A percentile compares a stretch with the other conserved stretches of the same genome.
phyloP scores from a whole-genome alignment of 1,139 yeast species.

The Casaregolazyma suthepensis region DNA sequence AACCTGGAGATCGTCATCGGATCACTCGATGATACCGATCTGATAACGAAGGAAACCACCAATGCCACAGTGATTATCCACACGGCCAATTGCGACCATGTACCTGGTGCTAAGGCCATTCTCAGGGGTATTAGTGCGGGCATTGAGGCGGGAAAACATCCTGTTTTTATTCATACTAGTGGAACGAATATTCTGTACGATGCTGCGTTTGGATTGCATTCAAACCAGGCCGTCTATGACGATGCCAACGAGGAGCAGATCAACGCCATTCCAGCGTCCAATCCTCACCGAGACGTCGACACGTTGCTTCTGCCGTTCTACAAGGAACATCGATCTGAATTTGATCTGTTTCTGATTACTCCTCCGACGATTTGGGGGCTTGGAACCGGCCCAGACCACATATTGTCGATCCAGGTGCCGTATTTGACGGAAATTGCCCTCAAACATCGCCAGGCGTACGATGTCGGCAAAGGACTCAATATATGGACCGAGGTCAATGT shows the following conservation, averaged over 20 bases:
- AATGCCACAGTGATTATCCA: slow-evolving; percentile 34
- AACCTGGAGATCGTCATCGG: slow-evolving; percentile 25
- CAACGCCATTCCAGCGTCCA: slow-evolving; percentile 29
- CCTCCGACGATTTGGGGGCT: slow-evolving; percentile 32
- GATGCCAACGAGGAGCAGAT: slow-evolving; percentile 33
- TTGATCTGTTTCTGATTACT: slow-evolving; percentile 18
- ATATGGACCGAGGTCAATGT: slow-evolving; percentile 39
- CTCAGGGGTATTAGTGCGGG: slow-evolving; percentile 15
- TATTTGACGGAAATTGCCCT: slow-evolving; percentile 25
- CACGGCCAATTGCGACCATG: slow-evolving; percentile 38
- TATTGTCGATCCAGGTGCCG: slow-evolving; percentile 37
- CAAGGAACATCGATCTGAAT: slow-evolving; percentile 12
- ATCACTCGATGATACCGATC: slow-evolving; percentile 25
- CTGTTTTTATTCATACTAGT: slow-evolving; percentile 38
- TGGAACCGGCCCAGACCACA: slow-evolving; percentile 35
- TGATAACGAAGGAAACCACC: slow-evolving; percentile 26
- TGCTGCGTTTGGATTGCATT: slow-evolving; percentile 24
- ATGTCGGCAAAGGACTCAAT: slow-evolving; percentile 34
- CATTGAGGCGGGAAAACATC: slow-evolving; percentile 23
- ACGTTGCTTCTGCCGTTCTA: slow-evolving; percentile 19
- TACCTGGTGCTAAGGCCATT: slow-evolving; percentile 32
- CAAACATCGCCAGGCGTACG: slow-evolving; percentile 30
- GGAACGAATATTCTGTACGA: slow-evolving; percentile 37
- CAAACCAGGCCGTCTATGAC: slow-evolving; percentile 30
- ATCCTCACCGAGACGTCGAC: slow-evolving; percentile 40